A percentile compares a stretch with the other conserved stretches of the same genome.
phyloP scores from a whole-genome alignment of 495 filamentous ascomycete genomes.

The Xylaria flabelliformis region DNA sequence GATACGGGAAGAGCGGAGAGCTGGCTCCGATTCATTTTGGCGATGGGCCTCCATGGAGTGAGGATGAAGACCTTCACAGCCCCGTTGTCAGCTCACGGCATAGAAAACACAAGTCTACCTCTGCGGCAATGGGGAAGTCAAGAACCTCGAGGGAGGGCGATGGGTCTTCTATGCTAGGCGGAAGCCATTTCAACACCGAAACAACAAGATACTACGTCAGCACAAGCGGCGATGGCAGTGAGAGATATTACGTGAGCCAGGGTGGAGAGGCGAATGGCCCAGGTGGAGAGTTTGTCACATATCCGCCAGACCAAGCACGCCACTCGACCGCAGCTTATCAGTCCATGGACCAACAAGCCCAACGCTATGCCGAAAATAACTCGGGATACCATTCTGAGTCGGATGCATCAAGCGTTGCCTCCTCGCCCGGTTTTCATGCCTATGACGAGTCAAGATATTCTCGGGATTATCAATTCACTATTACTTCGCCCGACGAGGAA shows the following conservation, averaged over 20 bases:
- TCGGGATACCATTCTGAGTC: constrained; percentile 62
- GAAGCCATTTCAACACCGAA: constrained; percentile 55
- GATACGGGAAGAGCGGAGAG: constrained; percentile 60
- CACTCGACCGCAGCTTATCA: constrained; percentile 58
- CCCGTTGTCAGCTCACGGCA: constrained; percentile 81
- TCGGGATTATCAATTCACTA: constrained; percentile 91
- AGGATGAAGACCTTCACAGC: constrained; percentile 94
- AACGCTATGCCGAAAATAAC: constrained; percentile 65
- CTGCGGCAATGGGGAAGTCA: constrained; percentile 49
- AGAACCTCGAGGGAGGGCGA: constrained; percentile 55
- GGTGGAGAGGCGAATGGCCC: constrained; percentile 73
- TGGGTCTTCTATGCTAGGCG: constrained; percentile 48
- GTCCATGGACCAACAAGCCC: constrained; percentile 47
- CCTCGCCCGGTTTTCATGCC: constrained; percentile 55
- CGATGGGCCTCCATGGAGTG: constrained; percentile 95
- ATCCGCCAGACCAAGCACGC: constrained; percentile 69
- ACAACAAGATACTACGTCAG: constrained; percentile 71
- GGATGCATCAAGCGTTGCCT: constrained; percentile 63
- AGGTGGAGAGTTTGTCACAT: constrained; percentile 81
- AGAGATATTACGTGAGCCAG: constrained; percentile 78
- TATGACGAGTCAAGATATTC: constrained; percentile 75
- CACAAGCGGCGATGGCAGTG: constrained; percentile 73
- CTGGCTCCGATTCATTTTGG: constrained; percentile 85
- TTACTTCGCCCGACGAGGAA: constrained; percentile 93
- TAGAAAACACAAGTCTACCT: constrained; percentile 81